phyloP scores from a whole-genome alignment of 306 rosid genomes.

The apple (Malus domestica) region DNA sequence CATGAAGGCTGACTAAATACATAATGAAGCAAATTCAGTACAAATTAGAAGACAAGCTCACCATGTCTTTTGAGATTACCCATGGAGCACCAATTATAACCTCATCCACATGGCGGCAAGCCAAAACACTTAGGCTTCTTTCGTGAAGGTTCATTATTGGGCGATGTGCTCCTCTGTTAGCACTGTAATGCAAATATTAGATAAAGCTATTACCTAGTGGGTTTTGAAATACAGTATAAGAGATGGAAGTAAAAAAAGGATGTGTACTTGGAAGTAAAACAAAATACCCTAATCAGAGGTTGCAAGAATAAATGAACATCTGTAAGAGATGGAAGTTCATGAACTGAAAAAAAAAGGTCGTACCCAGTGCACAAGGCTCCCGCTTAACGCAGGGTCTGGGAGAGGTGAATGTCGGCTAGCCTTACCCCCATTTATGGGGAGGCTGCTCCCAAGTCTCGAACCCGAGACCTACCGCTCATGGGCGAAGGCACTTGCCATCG shows the following conservation, averaged over 20 bases:
- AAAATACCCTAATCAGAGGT: not conserved
- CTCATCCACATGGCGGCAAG: conserved; percentile 95
- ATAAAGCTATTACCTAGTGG: not conserved
- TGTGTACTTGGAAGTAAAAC: not conserved
- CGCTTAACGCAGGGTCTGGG: no score
- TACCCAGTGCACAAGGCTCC: no score
- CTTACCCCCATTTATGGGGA: no score
- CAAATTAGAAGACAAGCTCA: conserved; percentile 28
- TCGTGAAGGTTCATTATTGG: conserved; percentile 98
- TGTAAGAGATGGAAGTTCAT: not conserved
- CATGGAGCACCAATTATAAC: conserved; percentile 98
- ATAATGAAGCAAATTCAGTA: conserved; percentile 4
- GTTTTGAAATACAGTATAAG: not conserved
- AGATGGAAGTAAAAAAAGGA: not conserved
- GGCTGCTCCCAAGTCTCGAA: no score
- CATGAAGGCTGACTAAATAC: not conserved
- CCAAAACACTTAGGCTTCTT: conserved; percentile 94
- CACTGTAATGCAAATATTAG: conserved; percentile 38
- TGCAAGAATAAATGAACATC: not conserved
- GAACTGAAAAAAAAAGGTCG: not conserved
- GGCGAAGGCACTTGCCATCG: no score
- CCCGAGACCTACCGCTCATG: no score
- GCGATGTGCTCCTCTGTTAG: conserved; percentile 83
- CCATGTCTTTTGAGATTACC: conserved; percentile 87
- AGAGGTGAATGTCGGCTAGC: no score